Evolutionary conservation across 257 asterid genomes (phyloP), one percentile per base, ranked within the genome.

Genomic region (Hygrophila difformis): DNA sequence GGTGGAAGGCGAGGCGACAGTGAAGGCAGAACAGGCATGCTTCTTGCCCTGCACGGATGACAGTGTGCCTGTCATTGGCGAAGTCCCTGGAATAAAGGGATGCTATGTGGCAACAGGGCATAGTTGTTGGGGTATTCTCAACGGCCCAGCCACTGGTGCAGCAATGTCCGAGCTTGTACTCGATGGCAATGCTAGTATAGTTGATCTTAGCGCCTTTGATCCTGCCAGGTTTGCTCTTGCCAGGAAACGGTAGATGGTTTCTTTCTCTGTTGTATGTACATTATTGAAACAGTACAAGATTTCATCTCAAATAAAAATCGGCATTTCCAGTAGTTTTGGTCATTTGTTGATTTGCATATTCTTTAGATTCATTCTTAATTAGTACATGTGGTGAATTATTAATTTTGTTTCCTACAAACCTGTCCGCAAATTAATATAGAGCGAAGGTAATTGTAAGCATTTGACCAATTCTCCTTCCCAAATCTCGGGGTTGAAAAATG

Each of bases 61-160:
- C 45, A 74, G 78, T 33, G 56, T 84, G 28, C 97, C 96, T 0
- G 50, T 85, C 8, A 81, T 89, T 3, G 97, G 96, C 26, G 81
- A 79, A 68, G 75, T 85, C 55, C 93, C 97, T 0, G 84, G 93
- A 0, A 33, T 79, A n/a, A 54, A 75, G 47, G 91, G 85, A 31
- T 82, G 94, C 34, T 85, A 75, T 24, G 93, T 79, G 29, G 96
- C 93, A 0, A 85, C 94, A 0, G 96, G 93, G 12, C 97, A 89
- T 60, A 89, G 74, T 41, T 89, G 97, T 47, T 89, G 97, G 97
- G 97, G 97, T 6, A 89, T 85, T 60, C 71, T 89, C 7, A 89
- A 89, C 36, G 96, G 93, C 42, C 97, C 96, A 0, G 97, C 93
- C 62, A 85, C 96, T 0, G 97, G 97, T 12, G 85, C 83, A 3